A percentile compares a stretch with the other conserved stretches of the same genome.
phyloP scores from a whole-genome alignment of 345 rosid genomes.

The Eutrema yunnanense region DNA sequence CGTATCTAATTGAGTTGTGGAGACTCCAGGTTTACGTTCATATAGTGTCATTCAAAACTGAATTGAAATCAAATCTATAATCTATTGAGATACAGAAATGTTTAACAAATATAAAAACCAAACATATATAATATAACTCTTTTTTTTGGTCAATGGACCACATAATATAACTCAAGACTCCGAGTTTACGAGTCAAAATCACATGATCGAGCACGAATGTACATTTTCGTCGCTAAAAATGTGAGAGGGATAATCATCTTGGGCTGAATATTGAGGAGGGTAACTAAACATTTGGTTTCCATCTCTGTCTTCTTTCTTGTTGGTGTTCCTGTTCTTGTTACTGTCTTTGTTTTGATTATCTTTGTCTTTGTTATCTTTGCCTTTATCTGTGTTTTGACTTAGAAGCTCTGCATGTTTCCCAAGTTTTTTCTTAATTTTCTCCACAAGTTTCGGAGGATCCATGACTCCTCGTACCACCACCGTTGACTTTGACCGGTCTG shows the following conservation, averaged over 20 bases:
- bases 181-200: not conserved
- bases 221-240: constrained; percentile 45
- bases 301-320: not conserved
- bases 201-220: constrained; percentile 46
- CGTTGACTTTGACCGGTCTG: constrained; percentile 47
- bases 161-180: not conserved
- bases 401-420: constrained; percentile 48
- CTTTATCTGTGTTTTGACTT: constrained; percentile 29
- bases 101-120: not conserved
- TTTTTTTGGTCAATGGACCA: not conserved
- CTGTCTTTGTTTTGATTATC: not conserved
- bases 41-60: not conserved
- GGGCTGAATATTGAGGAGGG: constrained; percentile 38
- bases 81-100: not conserved
- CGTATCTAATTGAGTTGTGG: not conserved
- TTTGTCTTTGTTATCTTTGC: not conserved
- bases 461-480: constrained; percentile 51
- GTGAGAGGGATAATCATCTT: constrained; percentile 30
- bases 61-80: not conserved
- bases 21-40: not conserved
- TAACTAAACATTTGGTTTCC: constrained; percentile 20
- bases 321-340: not conserved
- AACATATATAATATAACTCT: no score
- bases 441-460: constrained; percentile 40
- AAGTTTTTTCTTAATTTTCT: constrained; percentile 31